Evolutionary conservation across 495 filamentous ascomycete species (phyloP).

Genomic region (Neurospora sublineolata): DNA sequence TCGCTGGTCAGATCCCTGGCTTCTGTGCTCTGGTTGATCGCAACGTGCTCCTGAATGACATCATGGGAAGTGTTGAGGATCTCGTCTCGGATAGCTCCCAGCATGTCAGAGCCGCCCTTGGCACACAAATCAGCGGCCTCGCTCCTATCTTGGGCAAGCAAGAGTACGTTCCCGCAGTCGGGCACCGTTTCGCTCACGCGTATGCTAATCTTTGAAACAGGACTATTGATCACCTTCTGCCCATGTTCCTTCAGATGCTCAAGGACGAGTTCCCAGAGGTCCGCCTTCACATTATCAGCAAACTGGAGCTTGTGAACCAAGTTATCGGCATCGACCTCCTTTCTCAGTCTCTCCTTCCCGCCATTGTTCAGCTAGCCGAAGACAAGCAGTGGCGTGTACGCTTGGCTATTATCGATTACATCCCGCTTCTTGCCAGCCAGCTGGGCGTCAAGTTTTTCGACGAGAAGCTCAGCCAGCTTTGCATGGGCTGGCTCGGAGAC

Average conservation of each 20-base stretch:
- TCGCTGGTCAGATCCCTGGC: slow-evolving; percentile 94
- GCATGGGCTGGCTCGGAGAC: slow-evolving; percentile 99
- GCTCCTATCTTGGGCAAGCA: slow-evolving; percentile 96
- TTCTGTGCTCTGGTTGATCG: slow-evolving; percentile 85
- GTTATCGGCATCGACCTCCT: slow-evolving; percentile 96
- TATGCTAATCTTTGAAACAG: slow-evolving; percentile 31
- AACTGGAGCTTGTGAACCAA: slow-evolving; percentile 94
- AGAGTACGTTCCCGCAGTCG: slow-evolving; percentile 50
- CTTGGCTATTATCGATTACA: slow-evolving; percentile 97
- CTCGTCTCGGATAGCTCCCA: slow-evolving; percentile 92
- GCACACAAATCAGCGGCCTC: slow-evolving; percentile 92
- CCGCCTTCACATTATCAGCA: slow-evolving; percentile 95
- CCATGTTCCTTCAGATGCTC: slow-evolving; percentile 98
- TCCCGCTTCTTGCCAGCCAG: slow-evolving; percentile 89
- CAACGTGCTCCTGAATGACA: slow-evolving; percentile 82
- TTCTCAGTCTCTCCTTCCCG: slow-evolving; percentile 89
- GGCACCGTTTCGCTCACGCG: not conserved
- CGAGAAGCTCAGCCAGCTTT: slow-evolving; percentile 85
- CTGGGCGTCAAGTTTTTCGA: slow-evolving; percentile 97
- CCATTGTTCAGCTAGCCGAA: slow-evolving; percentile 95
- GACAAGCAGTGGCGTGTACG: slow-evolving; percentile 99
- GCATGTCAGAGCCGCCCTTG: slow-evolving; percentile 89
- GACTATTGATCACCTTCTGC: slow-evolving; percentile 90
- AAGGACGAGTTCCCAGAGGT: slow-evolving; percentile 99
- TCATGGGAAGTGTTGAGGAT: slow-evolving; percentile 94